Evolutionary conservation across 805 yeast genomes (phyloP), one percentile per base, ranked within the genome.

Genomic region (Candida verbasci): DNA sequence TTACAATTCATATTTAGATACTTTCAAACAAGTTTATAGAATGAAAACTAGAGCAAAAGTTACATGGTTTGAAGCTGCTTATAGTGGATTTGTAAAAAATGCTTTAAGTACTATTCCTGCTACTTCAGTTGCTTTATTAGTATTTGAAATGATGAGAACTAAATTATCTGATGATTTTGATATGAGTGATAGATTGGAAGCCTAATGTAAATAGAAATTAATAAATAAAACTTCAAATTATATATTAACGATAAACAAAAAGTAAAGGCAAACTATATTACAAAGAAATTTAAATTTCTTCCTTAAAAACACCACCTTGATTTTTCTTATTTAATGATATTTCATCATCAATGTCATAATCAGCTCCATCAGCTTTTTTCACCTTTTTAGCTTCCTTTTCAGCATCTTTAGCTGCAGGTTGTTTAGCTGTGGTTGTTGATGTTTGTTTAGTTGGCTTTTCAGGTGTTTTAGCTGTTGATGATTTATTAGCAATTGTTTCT

Each of bases 31-130:
- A 42, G 68, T 82, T 22, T 47, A 69, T 26, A 62, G 72, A 39
- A 68, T 80, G 45, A 74, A 76, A 47, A 58, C 62, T 12, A 79
- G 76, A 38, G 72, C 86, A 3, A 68, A 68, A 20, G 53, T 72
- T 21, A 60, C 77, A 1, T 80, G 86, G 80, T 52, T 72, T 24
- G 70, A 70, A 17, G 79, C 89, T 76, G 70, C 80, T 8, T 91
- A 88, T 52, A 80, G 78, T 44, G 97, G 97, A 0, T 86, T 85
- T 52, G 64, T 72, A 6, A 64, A 81, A 39, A 82, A 82, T 42
- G 82, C 95, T 0, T 50, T 85, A 32, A 73, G 86, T 0, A 78
- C 85, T 1, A 76, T 89, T 29, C 97, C 97, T 1, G 86, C 95
- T 2, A 86, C 96, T 1, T 83, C 94, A 28, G 75, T 87, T 28